Percentiles rank a stretch among this genome's conserved stretches.
Evolutionary conservation across 2,329 filamentous ascomycete genomes (phyloP).

Genomic region (Didymella lethalis): DNA sequence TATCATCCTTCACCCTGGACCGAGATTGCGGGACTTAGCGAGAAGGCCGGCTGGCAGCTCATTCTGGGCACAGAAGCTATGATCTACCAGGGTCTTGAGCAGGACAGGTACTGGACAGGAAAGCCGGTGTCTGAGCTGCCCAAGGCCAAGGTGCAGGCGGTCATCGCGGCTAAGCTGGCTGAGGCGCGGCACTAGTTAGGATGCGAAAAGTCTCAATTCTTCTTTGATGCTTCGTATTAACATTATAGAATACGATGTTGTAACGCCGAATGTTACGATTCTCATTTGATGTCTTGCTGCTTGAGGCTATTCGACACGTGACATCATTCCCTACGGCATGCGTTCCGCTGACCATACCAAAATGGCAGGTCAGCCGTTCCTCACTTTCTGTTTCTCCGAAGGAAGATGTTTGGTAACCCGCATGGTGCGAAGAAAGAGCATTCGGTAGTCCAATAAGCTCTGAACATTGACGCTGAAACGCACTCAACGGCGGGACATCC

Average conservation of each 20-base stretch:
- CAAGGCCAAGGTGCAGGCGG: conserved; percentile 65
- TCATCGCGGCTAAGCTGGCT: conserved; percentile 53
- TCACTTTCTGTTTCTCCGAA: too few species aligned
- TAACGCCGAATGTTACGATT: conserved; percentile 1
- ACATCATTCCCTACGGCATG: background rate
- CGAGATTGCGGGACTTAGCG: conserved; percentile 67
- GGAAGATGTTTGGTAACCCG: too few species aligned
- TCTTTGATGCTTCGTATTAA: background rate
- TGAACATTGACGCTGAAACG: background rate
- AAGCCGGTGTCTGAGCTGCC: conserved; percentile 65
- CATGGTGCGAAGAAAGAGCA: too few species aligned
- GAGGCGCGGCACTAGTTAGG: conserved; percentile 28
- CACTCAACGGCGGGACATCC: background rate
- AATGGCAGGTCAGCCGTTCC: too few species aligned
- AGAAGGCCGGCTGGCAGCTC: conserved; percentile 72
- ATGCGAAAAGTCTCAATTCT: conserved; percentile 7
- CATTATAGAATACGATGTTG: conserved; percentile 3
- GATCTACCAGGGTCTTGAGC: conserved; percentile 79
- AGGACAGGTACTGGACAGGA: conserved; percentile 69
- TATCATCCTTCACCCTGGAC: conserved; percentile 76
- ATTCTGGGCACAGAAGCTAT: conserved; percentile 78
- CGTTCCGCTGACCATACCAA: too few species aligned
- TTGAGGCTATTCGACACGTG: too few species aligned
- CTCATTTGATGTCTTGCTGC: too few species aligned
- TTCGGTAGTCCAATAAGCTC: too few species aligned